phyloP scores from a whole-genome alignment of 495 filamentous ascomycete species.

The Annulohypoxylon stygium region DNA sequence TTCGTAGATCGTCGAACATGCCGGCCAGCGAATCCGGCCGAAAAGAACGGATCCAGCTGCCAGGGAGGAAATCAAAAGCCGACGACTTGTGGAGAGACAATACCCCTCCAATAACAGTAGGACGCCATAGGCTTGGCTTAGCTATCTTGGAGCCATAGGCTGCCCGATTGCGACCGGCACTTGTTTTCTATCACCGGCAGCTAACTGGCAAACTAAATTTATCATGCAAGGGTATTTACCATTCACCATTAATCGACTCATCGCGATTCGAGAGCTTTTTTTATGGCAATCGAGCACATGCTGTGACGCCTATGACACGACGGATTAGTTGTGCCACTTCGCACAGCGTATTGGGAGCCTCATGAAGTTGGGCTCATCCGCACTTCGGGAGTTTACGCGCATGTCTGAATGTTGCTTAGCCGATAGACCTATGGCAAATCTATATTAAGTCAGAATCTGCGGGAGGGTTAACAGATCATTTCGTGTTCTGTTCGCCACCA shows the following conservation, averaged over 20 bases:
- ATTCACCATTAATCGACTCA: conserved; percentile 23
- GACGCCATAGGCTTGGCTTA: conserved; percentile 42
- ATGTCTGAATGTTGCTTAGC: conserved; percentile 3
- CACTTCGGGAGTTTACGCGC: conserved; percentile 5
- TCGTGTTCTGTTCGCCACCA: conserved; percentile 35
- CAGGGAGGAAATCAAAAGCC: conserved; percentile 49
- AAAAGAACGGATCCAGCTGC: conserved; percentile 38
- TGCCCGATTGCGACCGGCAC: conserved; percentile 45
- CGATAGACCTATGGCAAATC: neutral
- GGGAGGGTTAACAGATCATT: conserved; percentile 23
- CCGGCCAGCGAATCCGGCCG: conserved; percentile 45
- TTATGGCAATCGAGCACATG: conserved; percentile 34
- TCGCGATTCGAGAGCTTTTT: neutral
- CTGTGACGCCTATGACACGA: conserved; percentile 31
- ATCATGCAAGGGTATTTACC: conserved; percentile 43
- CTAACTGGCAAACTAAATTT: conserved; percentile 47
- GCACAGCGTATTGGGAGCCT: conserved; percentile 30
- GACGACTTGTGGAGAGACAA: conserved; percentile 45
- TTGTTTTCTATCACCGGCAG: conserved; percentile 49
- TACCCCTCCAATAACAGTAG: conserved; percentile 40
- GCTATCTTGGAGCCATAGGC: conserved; percentile 34
- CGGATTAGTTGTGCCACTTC: conserved; percentile 28
- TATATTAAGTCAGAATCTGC: conserved; percentile 4
- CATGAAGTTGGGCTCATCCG: conserved; percentile 29
- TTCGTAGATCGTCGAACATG: conserved; percentile 42